A percentile compares a stretch with the other conserved stretches of the same genome.
Evolutionary conservation across 192 early-diverging fungal genomes (phyloP).

Genomic region (Mortierella antarctica): DNA sequence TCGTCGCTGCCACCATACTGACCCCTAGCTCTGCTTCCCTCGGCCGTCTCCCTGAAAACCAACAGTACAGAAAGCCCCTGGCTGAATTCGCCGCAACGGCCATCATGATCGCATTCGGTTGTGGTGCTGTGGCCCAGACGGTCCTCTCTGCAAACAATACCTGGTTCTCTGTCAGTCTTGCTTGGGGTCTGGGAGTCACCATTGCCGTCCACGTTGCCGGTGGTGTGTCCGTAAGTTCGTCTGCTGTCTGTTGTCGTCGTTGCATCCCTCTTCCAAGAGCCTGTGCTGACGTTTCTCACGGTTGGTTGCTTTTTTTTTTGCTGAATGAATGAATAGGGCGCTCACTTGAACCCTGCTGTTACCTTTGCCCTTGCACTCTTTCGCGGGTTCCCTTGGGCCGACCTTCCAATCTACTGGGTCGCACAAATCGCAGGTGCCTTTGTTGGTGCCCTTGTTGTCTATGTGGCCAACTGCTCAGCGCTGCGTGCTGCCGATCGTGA

Average conservation of each 20-base stretch:
- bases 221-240: background rate
- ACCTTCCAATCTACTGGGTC: constrained; percentile 71
- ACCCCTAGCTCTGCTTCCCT: no score
- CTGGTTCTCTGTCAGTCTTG: background rate
- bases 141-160: background rate
- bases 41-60: background rate
- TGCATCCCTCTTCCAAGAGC: background rate
- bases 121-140: constrained; percentile 3
- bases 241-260: background rate
- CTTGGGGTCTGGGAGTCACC: constrained; percentile 1
- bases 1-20: no score
- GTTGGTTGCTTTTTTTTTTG: background rate
- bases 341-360: constrained; percentile 80
- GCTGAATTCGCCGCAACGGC: background rate
- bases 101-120: constrained; percentile 3
- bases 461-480: constrained; percentile 63
- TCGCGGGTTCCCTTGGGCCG: constrained; percentile 71
- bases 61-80: background rate
- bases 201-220: background rate
- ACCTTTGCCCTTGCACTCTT: constrained; percentile 70
- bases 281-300: background rate
- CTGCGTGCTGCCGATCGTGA: constrained; percentile 65
- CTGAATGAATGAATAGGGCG: constrained; percentile 71
- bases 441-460: constrained; percentile 69
- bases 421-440: constrained; percentile 77